Evolutionary conservation across 495 filamentous ascomycete species (phyloP).

Genomic region (Trichoderma reesei): DNA sequence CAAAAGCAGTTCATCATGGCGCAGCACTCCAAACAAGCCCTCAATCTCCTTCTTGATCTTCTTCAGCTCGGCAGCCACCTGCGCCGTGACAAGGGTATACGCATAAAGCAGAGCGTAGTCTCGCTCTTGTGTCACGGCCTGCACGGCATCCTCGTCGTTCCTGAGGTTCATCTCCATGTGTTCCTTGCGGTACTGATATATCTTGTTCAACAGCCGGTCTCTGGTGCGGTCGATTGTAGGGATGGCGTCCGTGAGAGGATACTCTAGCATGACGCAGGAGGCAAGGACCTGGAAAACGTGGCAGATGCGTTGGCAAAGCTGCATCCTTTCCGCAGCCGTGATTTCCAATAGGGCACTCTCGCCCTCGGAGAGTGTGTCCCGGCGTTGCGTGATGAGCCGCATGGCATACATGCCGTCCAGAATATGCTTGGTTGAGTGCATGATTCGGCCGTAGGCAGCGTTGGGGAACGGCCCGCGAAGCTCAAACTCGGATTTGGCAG

Average conservation of each 20-base stretch:
- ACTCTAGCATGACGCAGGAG: conserved; percentile 85
- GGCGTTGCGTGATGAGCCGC: conserved; percentile 83
- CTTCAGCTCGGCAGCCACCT: conserved; percentile 61
- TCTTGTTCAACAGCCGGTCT: conserved; percentile 79
- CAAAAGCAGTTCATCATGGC: conserved; percentile 63
- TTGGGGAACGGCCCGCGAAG: conserved; percentile 76
- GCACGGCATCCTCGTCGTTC: conserved; percentile 14
- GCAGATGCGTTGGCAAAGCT: conserved; percentile 76
- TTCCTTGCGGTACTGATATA: conserved; percentile 72
- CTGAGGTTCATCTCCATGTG: conserved; percentile 34
- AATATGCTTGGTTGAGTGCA: conserved; percentile 69
- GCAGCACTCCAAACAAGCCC: conserved; percentile 62
- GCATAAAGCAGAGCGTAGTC: conserved; percentile 47
- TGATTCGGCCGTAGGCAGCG: conserved; percentile 55
- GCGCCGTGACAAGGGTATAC: conserved; percentile 55
- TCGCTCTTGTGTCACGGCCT: conserved; percentile 30
- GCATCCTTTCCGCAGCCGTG: conserved; percentile 67
- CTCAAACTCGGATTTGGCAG: conserved; percentile 73
- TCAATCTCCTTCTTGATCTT: conserved; percentile 59
- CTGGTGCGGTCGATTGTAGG: conserved; percentile 72
- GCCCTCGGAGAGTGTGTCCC: conserved; percentile 62
- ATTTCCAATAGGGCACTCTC: conserved; percentile 70
- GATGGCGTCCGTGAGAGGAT: conserved; percentile 77
- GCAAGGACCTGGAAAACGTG: conserved; percentile 92
- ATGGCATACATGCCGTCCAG: conserved; percentile 92